Percentiles rank a stretch among this genome's conserved stretches.
phyloP scores from a whole-genome alignment of 305 asterid genomes.

The Rubia tinctorum region DNA sequence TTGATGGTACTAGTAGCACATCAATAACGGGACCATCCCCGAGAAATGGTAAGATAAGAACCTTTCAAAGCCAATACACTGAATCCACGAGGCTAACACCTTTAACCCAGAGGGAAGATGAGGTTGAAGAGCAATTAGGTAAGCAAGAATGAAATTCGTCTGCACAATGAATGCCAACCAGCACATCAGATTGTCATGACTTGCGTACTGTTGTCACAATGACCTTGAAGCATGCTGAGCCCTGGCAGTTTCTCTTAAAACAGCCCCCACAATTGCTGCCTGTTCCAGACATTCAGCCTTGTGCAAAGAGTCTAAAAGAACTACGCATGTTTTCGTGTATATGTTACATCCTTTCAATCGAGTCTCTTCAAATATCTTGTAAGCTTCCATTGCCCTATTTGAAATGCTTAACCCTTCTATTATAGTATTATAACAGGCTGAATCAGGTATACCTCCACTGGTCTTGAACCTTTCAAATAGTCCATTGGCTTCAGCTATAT shows the following conservation, averaged over 20 bases:
- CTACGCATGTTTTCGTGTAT: slow-evolving; percentile 71
- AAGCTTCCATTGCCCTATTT: slow-evolving; percentile 78
- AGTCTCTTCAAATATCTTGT: slow-evolving; percentile 77
- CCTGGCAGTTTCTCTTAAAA: slow-evolving; percentile 81
- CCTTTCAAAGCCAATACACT: not conserved
- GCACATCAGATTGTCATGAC: not conserved
- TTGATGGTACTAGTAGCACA: not conserved
- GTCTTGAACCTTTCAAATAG: slow-evolving; percentile 65
- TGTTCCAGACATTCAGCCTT: slow-evolving; percentile 90
- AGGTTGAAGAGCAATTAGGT: not conserved
- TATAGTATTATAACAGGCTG: slow-evolving; percentile 91
- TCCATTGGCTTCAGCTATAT: slow-evolving; percentile 69
- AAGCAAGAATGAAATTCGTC: not conserved
- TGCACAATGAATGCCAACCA: no score
- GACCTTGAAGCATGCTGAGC: slow-evolving; percentile 87
- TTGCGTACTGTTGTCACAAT: slow-evolving; percentile 22
- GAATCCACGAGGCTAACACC: not conserved
- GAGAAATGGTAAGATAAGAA: not conserved
- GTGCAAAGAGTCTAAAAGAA: slow-evolving; percentile 85
- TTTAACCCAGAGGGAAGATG: not conserved
- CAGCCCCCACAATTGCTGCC: slow-evolving; percentile 93
- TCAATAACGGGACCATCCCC: not conserved
- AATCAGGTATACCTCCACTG: slow-evolving; percentile 84
- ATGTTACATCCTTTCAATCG: slow-evolving; percentile 71
- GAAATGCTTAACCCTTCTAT: slow-evolving; percentile 83